These are phyloP conservation scores for Mycena polygramma DNA, from an alignment of 768 basidiomycete species.

Conservation along the genomic window DNA sequence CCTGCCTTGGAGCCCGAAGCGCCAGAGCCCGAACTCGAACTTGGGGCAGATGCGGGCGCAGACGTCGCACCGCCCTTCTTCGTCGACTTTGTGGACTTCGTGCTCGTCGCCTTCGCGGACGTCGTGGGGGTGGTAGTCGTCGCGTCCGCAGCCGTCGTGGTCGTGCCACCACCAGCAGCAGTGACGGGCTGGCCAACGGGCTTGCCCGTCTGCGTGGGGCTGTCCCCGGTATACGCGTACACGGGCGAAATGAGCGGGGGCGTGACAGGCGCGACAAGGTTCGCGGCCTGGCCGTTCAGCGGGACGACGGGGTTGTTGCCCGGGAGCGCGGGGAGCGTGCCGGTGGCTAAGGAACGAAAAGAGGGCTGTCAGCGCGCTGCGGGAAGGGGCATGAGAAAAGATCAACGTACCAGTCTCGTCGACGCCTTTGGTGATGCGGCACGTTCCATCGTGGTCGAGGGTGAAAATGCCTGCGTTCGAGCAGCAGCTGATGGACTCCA, in stretches of 20 bases:
- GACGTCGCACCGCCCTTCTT: conserved; percentile 8
- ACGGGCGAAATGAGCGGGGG: conserved; percentile 59
- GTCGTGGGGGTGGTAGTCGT: neutral
- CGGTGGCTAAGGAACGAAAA: conserved; percentile 47
- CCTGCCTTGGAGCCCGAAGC: too few species aligned
- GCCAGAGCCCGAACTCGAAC: conserved; percentile 19
- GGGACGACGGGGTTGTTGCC: conserved; percentile 65
- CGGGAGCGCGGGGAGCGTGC: conserved; percentile 60
- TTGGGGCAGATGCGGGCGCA: neutral
- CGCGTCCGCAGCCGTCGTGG: neutral
- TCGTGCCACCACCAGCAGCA: conserved; percentile 8
- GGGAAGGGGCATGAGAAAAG: neutral
- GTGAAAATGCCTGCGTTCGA: conserved; percentile 59
- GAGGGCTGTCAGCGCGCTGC: conserved; percentile 7
- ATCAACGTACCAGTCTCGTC: conserved; percentile 60
- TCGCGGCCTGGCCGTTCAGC: conserved; percentile 11
- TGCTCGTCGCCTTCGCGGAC: neutral
- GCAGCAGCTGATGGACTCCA: conserved; percentile 52
- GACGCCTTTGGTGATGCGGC: conserved; percentile 60
- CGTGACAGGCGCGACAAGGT: conserved; percentile 37
- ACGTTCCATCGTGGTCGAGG: conserved; percentile 54
- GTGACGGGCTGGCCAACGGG: conserved; percentile 40
- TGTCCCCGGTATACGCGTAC: conserved; percentile 60
- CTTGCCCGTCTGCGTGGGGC: conserved; percentile 54
- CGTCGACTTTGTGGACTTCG: neutral